Evolutionary conservation across 345 rosid genomes (phyloP), one percentile per base, ranked within the genome.

Genomic region (Rhizophora apiculata): DNA sequence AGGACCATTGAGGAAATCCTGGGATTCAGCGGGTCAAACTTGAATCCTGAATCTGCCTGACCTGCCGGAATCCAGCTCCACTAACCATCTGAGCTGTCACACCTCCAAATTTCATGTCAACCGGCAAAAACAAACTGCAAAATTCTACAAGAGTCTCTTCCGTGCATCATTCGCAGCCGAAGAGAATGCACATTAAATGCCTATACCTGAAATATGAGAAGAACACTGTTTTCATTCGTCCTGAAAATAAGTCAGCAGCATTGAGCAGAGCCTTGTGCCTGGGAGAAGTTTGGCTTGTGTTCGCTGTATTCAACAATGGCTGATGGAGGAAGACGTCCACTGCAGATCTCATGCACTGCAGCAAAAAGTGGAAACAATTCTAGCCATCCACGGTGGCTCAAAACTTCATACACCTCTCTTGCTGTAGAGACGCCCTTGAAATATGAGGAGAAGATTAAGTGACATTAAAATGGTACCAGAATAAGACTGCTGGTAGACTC

Each of bases 361-460:
- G 88, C 80, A 54, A 95, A 90, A 29, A 95, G 87, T 15, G 98
- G 98, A 77, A 89, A 95, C 78, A 82, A 65, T 77, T 89, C 89
- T 30, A 86, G 79, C 98, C 97, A 92, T 72, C 96, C 98, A 11
- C 86, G 74, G 72, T 90, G 80, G 76, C 84, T 83, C 57, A 92
- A 65, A 58, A 92, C 96, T 74, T 88, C 94, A 31, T 90, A 85
- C 21, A 95, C 91, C 86, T 95, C 96, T 80, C 80, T 86, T 43
- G 98, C 96, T 0, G 99, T 88, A 6, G 89, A 86, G 46, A 92
- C 99, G 0, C 99, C 98, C 99, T 95, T 67, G 27, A 56, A 19
- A 34, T 18, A 49, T 49, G 55, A 76, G 30, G 55, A 43, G 60
- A 69, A 74, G 43, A 64, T 34, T 26, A 37, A 27, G 22, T 43